Conservation (phyloP, 768 basidiomycete species). For the Sporobolomyces phaffii region DNA sequence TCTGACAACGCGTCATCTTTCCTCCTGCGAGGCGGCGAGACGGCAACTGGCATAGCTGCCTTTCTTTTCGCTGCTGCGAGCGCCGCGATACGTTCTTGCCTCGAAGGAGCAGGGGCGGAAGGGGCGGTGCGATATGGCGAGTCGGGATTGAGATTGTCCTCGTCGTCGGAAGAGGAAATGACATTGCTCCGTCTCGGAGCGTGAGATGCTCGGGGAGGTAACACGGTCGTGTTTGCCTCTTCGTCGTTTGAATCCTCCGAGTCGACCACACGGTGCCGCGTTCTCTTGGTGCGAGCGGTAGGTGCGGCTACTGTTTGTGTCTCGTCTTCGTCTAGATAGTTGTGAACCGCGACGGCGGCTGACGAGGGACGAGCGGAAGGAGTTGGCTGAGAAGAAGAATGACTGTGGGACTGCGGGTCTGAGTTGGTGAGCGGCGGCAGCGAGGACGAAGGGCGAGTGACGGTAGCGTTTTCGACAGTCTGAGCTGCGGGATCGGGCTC, state of each 20-base stretch:
- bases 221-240: not conserved
- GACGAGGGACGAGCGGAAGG: not conserved
- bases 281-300: not conserved
- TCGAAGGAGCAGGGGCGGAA: not conserved
- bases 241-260: conserved; percentile 29
- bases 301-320: not conserved
- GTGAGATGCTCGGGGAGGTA: not conserved
- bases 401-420: not conserved
- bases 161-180: conserved; percentile 1
- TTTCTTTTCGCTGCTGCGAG: conserved; percentile 2
- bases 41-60: not conserved
- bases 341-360: not conserved
- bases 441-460: not conserved
- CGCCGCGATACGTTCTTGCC: not conserved
- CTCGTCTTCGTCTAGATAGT: not conserved
- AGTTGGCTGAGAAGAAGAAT: not conserved
- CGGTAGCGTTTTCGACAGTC: not conserved
- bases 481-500: not conserved
- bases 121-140: not conserved
- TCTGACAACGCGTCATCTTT: not conserved
- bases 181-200: not conserved
- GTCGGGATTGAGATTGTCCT: not conserved
- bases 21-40: not conserved
- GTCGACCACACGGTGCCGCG: too few relatives aligned
- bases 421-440: conserved; percentile 18